Evolutionary conservation across 179 eudicot species (phyloP), one percentile per base, ranked within the genome.

Genomic region (Pouteria campechiana): DNA sequence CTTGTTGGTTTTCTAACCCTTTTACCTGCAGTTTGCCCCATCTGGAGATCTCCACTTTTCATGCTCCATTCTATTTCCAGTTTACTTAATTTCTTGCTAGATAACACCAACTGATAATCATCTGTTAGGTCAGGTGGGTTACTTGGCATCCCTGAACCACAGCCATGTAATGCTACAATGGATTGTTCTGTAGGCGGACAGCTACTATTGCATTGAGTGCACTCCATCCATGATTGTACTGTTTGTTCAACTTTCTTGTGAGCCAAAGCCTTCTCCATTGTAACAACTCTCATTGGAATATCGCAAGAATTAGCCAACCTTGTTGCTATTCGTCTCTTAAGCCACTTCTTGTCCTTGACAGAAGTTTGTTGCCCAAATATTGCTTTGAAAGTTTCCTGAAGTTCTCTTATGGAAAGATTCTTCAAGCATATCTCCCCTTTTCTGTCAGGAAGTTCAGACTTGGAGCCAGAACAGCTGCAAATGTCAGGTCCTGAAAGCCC

Each of bases 341-440:
- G 94, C 99, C 99, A 92, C 56, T 68, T 73, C 52, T 92, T 92
- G 55, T 92, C 99, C 67, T 87, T 92, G 45, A 75, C 84, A 46
- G 88, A 61, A 49, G 99, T 92, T 73, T 67, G 76, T 44, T 96
- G 75, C 18, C 99, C 99, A 65, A 92, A 92, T 41, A 94, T 69
- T 42, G 96, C 99, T 72, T 50, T 77, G 51, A 92, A 92, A 42
- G 94, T 83, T 62, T 87, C 96, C 44, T 87, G 99, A 60, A 92
- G 94, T 58, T 82, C 99, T 49, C 63, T 78, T 30, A 87, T 85
- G 43, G 92, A 59, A 20, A 87, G 69, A 13, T 52, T 75, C 47
- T 92, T 85, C 63, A 92, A 56, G 72, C 75, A 58, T 51, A 92
- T 69, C 66, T 83, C 82, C 24, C 96, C 96, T 51, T 78, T 53